Conservation (phyloP, 208 protist genomes). For the Histomonas meleagridis region DNA sequence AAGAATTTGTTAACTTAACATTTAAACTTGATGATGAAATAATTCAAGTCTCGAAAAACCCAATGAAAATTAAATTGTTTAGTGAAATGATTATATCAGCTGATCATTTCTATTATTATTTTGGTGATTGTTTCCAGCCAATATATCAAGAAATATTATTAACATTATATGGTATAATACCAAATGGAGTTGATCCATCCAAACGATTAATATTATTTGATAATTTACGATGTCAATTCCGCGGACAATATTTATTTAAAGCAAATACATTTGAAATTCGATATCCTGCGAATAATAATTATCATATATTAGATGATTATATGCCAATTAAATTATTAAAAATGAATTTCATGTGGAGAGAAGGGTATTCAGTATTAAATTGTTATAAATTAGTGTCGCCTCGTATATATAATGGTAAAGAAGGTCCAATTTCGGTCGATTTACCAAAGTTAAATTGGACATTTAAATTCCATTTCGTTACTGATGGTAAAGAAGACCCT, state of each 20-base stretch:
- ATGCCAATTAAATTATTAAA: background rate
- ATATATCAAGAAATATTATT: background rate
- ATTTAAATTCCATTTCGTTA: background rate
- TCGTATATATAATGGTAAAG: background rate
- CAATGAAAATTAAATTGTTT: background rate
- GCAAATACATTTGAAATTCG: background rate
- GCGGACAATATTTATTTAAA: background rate
- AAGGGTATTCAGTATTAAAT: background rate
- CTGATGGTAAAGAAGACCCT: too few relatives aligned
- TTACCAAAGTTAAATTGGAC: background rate
- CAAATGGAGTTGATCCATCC: background rate
- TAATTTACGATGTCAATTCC: background rate
- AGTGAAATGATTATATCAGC: background rate
- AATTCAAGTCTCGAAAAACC: background rate
- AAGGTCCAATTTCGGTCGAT: background rate
- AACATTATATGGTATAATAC: background rate
- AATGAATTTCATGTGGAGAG: background rate
- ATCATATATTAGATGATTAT: background rate
- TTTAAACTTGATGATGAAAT: background rate
- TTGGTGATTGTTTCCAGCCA: background rate
- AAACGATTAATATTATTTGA: background rate
- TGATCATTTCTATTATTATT: background rate
- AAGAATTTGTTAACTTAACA: background rate
- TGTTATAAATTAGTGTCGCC: background rate
- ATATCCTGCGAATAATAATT: background rate